Percentiles rank a stretch among this genome's conserved stretches.
These are phyloP conservation scores for Anthoceros angustus DNA, from an alignment of 225 moss, liverwort and hornwort genomes.

Conservation along the genomic window DNA sequence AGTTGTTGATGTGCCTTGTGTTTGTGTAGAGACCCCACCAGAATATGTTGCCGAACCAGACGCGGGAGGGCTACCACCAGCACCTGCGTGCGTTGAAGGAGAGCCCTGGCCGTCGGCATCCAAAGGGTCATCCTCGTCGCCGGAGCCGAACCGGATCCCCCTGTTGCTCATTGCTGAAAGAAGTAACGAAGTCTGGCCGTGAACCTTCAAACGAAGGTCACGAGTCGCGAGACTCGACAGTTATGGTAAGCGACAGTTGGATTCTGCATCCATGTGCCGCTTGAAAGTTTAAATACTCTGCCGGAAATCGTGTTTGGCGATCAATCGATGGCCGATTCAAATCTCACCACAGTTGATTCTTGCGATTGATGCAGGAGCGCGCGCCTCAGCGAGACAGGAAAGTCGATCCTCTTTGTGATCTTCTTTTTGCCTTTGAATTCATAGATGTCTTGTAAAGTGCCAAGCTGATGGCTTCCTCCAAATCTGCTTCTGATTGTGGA, in stretches of 20 bases:
- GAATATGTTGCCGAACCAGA: not conserved
- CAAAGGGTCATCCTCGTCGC: not conserved
- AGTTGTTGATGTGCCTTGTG: not conserved
- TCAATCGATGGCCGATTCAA: too few species aligned
- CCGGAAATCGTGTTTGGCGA: too few species aligned
- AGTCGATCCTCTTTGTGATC: too few species aligned
- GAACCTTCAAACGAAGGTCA: not conserved
- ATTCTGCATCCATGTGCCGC: not conserved
- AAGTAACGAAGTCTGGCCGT: not conserved
- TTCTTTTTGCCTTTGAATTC: too few species aligned
- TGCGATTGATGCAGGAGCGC: too few species aligned
- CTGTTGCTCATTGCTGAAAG: not conserved
- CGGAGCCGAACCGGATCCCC: not conserved
- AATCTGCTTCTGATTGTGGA: too few species aligned
- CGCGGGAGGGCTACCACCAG: not conserved
- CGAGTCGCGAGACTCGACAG: not conserved
- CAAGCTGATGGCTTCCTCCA: too few species aligned
- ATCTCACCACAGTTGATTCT: too few species aligned
- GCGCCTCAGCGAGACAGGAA: too few species aligned
- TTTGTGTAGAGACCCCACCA: not conserved
- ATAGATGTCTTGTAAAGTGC: too few species aligned
- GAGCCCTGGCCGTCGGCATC: not conserved
- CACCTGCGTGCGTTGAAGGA: not conserved
- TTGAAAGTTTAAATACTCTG: not conserved
- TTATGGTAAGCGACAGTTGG: not conserved